Conservation (phyloP, 2,329 filamentous ascomycete genomes). For the Botrytis aclada region DNA sequence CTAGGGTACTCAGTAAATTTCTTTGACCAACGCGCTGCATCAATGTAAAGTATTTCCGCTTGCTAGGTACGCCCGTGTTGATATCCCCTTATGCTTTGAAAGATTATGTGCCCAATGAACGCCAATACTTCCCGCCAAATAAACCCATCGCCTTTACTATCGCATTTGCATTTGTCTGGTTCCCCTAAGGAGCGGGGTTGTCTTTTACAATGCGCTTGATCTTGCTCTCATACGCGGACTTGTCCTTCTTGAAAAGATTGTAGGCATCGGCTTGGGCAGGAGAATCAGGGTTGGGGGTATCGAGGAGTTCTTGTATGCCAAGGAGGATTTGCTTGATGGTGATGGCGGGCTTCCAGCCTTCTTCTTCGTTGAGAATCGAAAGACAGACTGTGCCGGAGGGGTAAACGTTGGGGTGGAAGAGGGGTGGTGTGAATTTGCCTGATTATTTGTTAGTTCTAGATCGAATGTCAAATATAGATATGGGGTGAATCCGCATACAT, state of each 20-base stretch:
- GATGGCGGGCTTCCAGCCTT: conserved; percentile 97
- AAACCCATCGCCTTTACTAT: not conserved
- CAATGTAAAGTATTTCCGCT: conserved; percentile 6
- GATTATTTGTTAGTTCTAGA: conserved; percentile 16
- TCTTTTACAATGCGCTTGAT: conserved; percentile 84
- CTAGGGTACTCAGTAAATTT: not conserved
- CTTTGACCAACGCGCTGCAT: not conserved
- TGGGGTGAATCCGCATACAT: conserved; percentile 58
- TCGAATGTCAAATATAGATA: conserved; percentile 24
- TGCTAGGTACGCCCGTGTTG: conserved; percentile 13
- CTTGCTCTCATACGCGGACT: conserved; percentile 80
- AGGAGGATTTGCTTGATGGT: conserved; percentile 97
- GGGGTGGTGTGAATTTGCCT: conserved; percentile 91
- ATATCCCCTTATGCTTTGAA: conserved; percentile 5
- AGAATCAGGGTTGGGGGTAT: conserved; percentile 95
- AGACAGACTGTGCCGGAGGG: conserved; percentile 96
- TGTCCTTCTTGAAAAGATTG: conserved; percentile 92
- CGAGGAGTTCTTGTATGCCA: conserved; percentile 90
- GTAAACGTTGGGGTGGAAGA: conserved; percentile 99
- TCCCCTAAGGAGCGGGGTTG: conserved; percentile 68
- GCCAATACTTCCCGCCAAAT: conserved; percentile 10
- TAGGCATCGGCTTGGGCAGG: conserved; percentile 97
- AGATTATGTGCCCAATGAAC: conserved; percentile 14
- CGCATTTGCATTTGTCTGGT: conserved; percentile 5
- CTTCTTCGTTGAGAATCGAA: conserved; percentile 96